Base-by-base conservation (phyloP, 2,329 filamentous ascomycete species). In the Gaeumannomyces tritici region DNA sequence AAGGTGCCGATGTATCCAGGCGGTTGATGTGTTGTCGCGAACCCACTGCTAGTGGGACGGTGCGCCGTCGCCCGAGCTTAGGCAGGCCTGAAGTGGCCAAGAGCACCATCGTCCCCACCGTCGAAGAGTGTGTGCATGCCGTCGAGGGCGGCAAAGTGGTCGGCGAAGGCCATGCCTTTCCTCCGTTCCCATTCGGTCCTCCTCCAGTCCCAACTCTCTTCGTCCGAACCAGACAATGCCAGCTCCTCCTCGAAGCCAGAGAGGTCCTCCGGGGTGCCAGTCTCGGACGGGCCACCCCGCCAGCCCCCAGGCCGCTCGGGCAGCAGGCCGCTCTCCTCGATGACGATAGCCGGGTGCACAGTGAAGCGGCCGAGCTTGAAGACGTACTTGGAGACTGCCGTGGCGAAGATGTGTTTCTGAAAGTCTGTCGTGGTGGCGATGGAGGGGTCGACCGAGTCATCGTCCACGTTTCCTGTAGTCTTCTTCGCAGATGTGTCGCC, bases 321-420 rank as follows among this genome's bases (percentile, higher is more conserved):
- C 60, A 98, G 77, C 71, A 97, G 78, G 1, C 87, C 86, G 60
- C 88, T 88, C 47, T 87, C 83, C 56, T 83, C 79, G 29, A 98
- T 79, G 9, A 93, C 80, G 58, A 89, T 80, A 67, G 92, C 89
- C 0, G 95, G 93, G 66, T 93, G 86, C 4, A 98, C 85, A 0
- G 93, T 98, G 69, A 95, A 80, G 28, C 93, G 81, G 1, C 89
- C 90, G 62, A 91, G 80, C 78, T 93, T 93, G 72, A 91, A 87
- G 55, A 93, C 90, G 73, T 93, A 93, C 77, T 92, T 93, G 76
- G 84, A 87, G 56, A 93, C 74, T 0, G 86, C 87, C 0, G 87
- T 88, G 1, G 90, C 90, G 67, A 89, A 82, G 54, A 93, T 81
- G 64, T 83, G 85, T 73, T 83, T 86, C 72, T 85, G 79, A 72